Conservation (phyloP, 192 early-diverging fungal species). For the Linnemannia exigua region DNA sequence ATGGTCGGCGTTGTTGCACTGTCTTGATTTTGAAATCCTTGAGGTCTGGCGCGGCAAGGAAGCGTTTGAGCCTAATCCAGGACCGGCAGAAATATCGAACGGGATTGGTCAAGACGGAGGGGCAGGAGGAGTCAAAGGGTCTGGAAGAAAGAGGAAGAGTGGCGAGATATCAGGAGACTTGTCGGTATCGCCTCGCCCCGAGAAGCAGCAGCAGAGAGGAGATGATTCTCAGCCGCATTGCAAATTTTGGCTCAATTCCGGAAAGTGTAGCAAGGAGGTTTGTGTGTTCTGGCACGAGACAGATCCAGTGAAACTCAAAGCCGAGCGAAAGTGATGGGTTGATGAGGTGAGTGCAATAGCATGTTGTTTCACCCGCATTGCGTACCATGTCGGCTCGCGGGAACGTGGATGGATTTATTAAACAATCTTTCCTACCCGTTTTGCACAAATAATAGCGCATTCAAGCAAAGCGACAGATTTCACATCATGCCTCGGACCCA, state of each 20-base stretch:
- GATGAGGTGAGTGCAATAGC: constrained; percentile 23
- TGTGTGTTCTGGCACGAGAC: constrained; percentile 54
- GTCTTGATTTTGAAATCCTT: constrained; percentile 38
- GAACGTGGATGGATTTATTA: neutral
- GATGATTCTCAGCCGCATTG: constrained; percentile 45
- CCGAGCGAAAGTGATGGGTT: constrained; percentile 40
- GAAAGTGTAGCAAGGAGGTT: constrained; percentile 43
- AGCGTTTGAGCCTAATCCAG: constrained; percentile 41
- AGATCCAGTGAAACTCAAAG: constrained; percentile 32
- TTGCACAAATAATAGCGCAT: constrained; percentile 38
- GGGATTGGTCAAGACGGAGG: neutral
- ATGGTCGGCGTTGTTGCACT: constrained; percentile 44
- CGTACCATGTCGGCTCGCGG: neutral
- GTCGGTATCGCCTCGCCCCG: too few species aligned
- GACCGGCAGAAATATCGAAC: constrained; percentile 8
- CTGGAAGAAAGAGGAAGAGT: constrained; percentile 14
- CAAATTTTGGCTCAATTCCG: constrained; percentile 56
- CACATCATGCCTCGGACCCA: constrained; percentile 60
- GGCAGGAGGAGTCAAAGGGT: neutral
- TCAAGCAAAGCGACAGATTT: constrained; percentile 51
- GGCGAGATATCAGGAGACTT: neutral
- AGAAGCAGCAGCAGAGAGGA: constrained; percentile 20
- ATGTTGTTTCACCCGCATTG: neutral
- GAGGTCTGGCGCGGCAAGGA: constrained; percentile 42
- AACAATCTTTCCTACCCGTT: neutral